A percentile compares a stretch with the other conserved stretches of the same genome.
These are phyloP conservation scores for Entomortierella lignicola DNA, from an alignment of 192 early-diverging fungal genomes.

Conservation along the genomic window DNA sequence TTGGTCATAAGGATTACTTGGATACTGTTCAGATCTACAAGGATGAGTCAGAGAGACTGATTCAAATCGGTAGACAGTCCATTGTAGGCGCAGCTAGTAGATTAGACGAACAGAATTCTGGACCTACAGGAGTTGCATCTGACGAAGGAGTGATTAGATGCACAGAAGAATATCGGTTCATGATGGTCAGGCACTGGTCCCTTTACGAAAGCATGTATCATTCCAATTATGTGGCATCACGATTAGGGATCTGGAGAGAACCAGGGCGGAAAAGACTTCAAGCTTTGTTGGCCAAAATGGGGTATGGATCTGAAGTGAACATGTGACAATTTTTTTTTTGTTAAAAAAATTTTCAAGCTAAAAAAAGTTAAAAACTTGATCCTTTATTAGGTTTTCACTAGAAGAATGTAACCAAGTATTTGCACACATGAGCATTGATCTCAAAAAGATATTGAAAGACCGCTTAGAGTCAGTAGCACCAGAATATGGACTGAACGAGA, in stretches of 20 bases:
- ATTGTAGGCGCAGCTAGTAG: not conserved
- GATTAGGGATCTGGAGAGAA: conserved; percentile 90
- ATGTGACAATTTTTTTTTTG: not conserved
- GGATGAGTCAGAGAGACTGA: conserved; percentile 77
- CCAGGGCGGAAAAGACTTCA: conserved; percentile 81
- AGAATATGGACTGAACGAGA: conserved; percentile 82
- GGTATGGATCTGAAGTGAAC: conserved; percentile 56
- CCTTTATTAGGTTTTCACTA: conserved; percentile 72
- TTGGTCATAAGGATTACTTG: conserved; percentile 75
- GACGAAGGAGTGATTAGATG: conserved; percentile 68
- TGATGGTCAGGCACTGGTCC: conserved; percentile 94
- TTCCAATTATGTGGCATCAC: conserved; percentile 87
- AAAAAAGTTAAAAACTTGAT: no score
- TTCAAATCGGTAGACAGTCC: not conserved
- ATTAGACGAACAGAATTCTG: conserved; percentile 1
- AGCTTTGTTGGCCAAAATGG: conserved; percentile 91
- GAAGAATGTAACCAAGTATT: conserved; percentile 83
- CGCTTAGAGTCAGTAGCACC: conserved; percentile 78
- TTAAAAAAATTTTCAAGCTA: not conserved
- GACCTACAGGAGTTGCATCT: conserved; percentile 17
- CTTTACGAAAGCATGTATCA: conserved; percentile 89
- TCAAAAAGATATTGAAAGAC: conserved; percentile 73
- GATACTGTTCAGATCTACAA: conserved; percentile 70
- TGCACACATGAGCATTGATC: conserved; percentile 79
- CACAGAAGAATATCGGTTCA: conserved; percentile 85